phyloP scores from a whole-genome alignment of 495 filamentous ascomycete genomes.

The Talaromyces adpressus region DNA sequence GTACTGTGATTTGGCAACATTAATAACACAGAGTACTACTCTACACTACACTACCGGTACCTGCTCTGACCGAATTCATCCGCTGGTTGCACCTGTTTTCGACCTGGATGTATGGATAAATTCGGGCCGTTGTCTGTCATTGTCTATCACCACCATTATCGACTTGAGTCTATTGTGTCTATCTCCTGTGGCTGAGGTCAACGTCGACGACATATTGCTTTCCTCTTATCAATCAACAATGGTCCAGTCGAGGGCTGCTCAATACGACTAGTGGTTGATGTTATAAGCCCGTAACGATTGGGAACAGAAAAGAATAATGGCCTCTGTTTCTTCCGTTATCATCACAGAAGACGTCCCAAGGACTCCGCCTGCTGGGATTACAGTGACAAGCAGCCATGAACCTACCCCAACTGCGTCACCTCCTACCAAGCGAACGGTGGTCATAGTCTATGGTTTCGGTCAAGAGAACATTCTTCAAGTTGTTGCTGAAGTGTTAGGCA shows the following conservation, averaged over 20 bases:
- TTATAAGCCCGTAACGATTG: background rate
- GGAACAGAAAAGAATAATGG: background rate
- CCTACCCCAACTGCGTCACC: background rate
- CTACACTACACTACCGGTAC: background rate
- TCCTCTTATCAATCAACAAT: background rate
- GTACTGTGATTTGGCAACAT: background rate
- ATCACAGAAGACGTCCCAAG: background rate
- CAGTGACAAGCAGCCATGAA: constrained; percentile 3
- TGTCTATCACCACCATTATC: background rate
- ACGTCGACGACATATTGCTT: background rate
- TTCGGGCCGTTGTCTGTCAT: background rate
- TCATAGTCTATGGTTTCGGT: constrained; percentile 52
- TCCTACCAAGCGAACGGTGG: constrained; percentile 25
- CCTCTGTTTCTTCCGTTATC: background rate
- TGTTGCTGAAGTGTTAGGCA: constrained; percentile 63
- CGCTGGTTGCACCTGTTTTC: background rate
- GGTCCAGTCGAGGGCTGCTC: background rate
- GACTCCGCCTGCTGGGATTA: background rate
- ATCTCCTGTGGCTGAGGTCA: background rate
- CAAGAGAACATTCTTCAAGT: constrained; percentile 60
- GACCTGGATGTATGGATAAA: background rate
- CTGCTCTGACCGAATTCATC: background rate
- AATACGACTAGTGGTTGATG: background rate
- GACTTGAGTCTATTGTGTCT: background rate
- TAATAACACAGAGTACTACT: background rate